A percentile compares a stretch with the other conserved stretches of the same genome.
Evolutionary conservation across 176 grass and related monocot species (phyloP).

Genomic region (Sorghum bicolor): Sorghum_bicolor_NCBIv3 NC_012877.2:60384501-60385000

Average conservation of each 20-base stretch:
- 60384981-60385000: constrained; percentile 62
- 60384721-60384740: constrained; percentile 80
- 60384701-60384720: constrained; percentile 94
- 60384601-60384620: constrained; percentile 86
- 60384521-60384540: constrained; percentile 57
- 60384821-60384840: background rate
- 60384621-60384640: constrained; percentile 45
- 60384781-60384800: constrained; percentile 48
- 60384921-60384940: constrained; percentile 99
- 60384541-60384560: constrained; percentile 66
- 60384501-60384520: constrained; percentile 73
- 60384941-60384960: constrained; percentile 99
- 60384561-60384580: constrained; percentile 81
- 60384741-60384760: constrained; percentile 92
- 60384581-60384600: constrained; percentile 74
- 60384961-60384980: constrained; percentile 74
- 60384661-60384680: background rate
- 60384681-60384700: background rate
- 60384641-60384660: background rate
- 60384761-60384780: constrained; percentile 55
- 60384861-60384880: background rate
- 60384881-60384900: background rate
- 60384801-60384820: constrained; percentile 67
- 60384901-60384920: constrained; percentile 7
- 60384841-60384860: background rate